phyloP scores from a whole-genome alignment of 495 filamentous ascomycete species.

The Aspergillus bertholletiae region DNA sequence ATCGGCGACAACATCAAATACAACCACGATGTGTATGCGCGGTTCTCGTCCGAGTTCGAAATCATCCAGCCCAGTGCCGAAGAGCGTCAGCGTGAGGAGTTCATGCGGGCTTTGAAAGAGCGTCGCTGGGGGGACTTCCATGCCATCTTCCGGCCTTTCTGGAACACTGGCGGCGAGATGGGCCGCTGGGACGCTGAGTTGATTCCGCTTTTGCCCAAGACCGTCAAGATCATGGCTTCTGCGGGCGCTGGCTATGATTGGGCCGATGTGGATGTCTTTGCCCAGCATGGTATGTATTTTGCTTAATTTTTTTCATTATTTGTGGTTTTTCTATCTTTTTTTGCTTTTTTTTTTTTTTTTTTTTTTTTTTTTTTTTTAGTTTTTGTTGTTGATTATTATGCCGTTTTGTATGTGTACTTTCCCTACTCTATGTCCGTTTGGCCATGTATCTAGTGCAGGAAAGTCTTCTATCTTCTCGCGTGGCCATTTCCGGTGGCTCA shows the following conservation, averaged over 20 bases:
- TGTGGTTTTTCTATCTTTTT: too few relatives aligned
- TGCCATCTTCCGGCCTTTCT: conserved; percentile 73
- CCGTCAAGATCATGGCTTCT: conserved; percentile 65
- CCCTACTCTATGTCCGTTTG: too few relatives aligned
- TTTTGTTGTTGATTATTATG: too few relatives aligned
- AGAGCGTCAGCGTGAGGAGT: conserved; percentile 53
- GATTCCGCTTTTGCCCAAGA: conserved; percentile 59
- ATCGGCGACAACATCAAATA: conserved; percentile 67
- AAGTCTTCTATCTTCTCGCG: too few relatives aligned
- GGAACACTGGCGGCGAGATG: conserved; percentile 79
- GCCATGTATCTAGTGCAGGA: too few relatives aligned
- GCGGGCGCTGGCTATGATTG: conserved; percentile 77
- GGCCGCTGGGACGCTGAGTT: conserved; percentile 71
- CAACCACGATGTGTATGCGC: conserved; percentile 55
- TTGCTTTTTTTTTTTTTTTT: neutral
- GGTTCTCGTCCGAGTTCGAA: conserved; percentile 54
- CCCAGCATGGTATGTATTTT: conserved; percentile 55
- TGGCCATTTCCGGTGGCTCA: too few relatives aligned
- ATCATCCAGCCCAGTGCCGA: conserved; percentile 50
- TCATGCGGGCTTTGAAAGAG: conserved; percentile 60
- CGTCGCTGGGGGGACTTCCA: conserved; percentile 66
- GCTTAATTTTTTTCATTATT: too few relatives aligned
- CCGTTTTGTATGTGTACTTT: too few relatives aligned
- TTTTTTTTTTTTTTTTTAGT: neutral
- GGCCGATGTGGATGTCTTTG: conserved; percentile 67